These are phyloP conservation scores for Hymenochaete sp. DNA, from an alignment of 1,284 basidiomycete species.

Conservation along the genomic window DNA sequence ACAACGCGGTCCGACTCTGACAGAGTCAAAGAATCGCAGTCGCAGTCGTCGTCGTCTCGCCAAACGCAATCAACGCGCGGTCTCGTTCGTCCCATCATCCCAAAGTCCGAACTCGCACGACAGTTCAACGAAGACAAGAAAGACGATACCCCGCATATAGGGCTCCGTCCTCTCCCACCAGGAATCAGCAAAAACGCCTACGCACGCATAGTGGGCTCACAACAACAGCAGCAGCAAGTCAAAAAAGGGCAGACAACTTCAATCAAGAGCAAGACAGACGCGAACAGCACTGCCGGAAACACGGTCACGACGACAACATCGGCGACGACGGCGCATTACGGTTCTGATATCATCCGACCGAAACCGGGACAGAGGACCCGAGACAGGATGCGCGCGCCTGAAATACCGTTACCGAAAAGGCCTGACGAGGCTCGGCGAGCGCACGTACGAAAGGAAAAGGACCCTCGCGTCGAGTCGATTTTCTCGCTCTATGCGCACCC, in stretches of 20 bases:
- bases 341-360: constrained; percentile 27
- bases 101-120: constrained; percentile 12
- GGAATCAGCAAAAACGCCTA: not conserved
- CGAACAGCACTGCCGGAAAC: not conserved
- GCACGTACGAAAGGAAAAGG: constrained; percentile 12
- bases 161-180: not conserved
- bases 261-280: not conserved
- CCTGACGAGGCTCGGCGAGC: no score
- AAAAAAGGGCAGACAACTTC: not conserved
- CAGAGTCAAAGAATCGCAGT: no score
- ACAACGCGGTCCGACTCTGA: no score
- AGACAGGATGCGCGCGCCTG: constrained; percentile 18
- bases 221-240: not conserved
- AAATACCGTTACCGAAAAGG: no score
- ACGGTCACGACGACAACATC: not conserved
- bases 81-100: constrained; percentile 9
- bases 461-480: constrained; percentile 6
- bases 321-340: constrained; percentile 18
- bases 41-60: not conserved
- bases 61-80: no score
- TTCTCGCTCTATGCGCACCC: no score
- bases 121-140: constrained; percentile 10
- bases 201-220: not conserved
- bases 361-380: constrained; percentile 17
- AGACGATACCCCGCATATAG: no score